Percentiles rank a stretch among this genome's conserved stretches.
Conservation (phyloP, 1,284 basidiomycete species). For the Sanghuangporus baumii region DNA sequence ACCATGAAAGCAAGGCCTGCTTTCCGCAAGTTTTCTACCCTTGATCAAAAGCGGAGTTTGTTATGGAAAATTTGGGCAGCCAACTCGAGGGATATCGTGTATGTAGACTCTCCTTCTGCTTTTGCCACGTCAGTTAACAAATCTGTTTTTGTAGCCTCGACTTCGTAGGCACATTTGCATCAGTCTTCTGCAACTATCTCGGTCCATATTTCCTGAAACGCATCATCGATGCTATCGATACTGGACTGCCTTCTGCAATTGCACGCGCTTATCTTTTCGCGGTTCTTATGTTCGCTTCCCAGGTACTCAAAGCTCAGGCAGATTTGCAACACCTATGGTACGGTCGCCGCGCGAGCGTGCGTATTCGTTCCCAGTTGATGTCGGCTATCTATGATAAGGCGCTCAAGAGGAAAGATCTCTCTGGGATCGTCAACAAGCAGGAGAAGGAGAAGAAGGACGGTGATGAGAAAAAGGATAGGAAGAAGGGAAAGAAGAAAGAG, state of each 20-base stretch:
- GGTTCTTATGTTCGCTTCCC: constrained; percentile 55
- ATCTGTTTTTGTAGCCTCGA: constrained; percentile 42
- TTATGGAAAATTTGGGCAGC: constrained; percentile 58
- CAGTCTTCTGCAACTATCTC: constrained; percentile 65
- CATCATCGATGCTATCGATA: constrained; percentile 15
- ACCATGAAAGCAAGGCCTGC: constrained; percentile 63
- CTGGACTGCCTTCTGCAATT: constrained; percentile 37
- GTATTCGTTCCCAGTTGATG: constrained; percentile 72
- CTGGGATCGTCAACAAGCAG: constrained; percentile 60
- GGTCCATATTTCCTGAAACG: constrained; percentile 63
- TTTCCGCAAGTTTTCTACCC: constrained; percentile 49
- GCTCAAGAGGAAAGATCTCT: constrained; percentile 78
- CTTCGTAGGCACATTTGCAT: constrained; percentile 54
- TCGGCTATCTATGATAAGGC: constrained; percentile 88
- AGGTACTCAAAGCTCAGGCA: constrained; percentile 56
- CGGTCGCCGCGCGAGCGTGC: constrained; percentile 60
- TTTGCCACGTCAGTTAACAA: not conserved
- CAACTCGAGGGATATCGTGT: constrained; percentile 70
- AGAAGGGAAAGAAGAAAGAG: constrained; percentile 25
- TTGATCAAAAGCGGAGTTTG: constrained; percentile 38
- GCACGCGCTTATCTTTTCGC: constrained; percentile 70
- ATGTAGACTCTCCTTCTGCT: constrained; percentile 16
- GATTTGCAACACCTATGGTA: constrained; percentile 80
- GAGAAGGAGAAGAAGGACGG: constrained; percentile 36
- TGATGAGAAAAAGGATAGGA: no score